Evolutionary conservation across 139 green algal genomes (phyloP).

Genomic region (Haematococcus lacustris): DNA sequence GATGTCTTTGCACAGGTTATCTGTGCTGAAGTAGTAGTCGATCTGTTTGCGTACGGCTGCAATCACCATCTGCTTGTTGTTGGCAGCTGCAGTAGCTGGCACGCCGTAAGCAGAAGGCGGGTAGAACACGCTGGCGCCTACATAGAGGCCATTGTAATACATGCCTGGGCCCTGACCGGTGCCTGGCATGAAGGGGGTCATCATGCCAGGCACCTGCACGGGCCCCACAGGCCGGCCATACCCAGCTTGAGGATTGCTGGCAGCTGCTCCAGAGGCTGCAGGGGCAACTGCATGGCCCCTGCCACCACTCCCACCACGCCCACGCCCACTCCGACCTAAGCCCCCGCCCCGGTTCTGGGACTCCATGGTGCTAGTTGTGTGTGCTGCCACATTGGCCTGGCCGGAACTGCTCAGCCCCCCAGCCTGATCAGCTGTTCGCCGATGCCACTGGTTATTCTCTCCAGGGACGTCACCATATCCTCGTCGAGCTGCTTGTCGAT

Average conservation of each 20-base stretch:
- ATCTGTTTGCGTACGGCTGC: constrained; percentile 72
- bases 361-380: no score
- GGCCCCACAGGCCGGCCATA: background rate
- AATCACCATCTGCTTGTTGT: constrained; percentile 37
- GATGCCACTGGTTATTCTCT: background rate
- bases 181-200: constrained; percentile 14
- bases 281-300: background rate
- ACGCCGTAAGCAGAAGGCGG: constrained; percentile 50
- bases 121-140: constrained; percentile 42
- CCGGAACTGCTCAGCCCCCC: background rate
- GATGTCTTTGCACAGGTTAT: constrained; percentile 89
- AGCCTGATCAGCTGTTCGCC: background rate
- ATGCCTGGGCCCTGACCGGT: background rate
- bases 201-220: background rate
- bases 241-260: background rate
- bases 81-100: constrained; percentile 5
- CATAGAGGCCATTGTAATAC: constrained; percentile 1
- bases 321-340: constrained; percentile 7
- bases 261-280: background rate
- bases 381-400: no score
- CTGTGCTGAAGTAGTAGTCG: constrained; percentile 59
- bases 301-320: constrained; percentile 8
- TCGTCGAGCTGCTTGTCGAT: background rate
- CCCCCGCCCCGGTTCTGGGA: constrained; percentile 2
- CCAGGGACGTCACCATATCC: background rate